Evolutionary conservation across 1,284 basidiomycete genomes (phyloP), one percentile per base, ranked within the genome.

Genomic region (Exobasidium cylindrosporum): DNA sequence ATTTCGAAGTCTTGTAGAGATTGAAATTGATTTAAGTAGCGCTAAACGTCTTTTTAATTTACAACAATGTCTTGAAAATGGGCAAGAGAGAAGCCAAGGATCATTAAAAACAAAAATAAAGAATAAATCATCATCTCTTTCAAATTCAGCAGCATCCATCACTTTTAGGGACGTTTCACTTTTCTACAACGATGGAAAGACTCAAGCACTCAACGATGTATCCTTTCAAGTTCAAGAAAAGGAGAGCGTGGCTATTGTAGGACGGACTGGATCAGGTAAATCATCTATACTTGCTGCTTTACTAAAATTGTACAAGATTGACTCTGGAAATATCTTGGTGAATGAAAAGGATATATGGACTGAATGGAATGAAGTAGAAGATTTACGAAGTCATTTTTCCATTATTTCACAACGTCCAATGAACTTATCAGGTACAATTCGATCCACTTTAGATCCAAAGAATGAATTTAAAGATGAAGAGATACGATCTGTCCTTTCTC

Each of bases 241-340:
- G 17, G 10, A 40, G 35, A 98, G 97, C 81, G 64, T 76, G 53
- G 73, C 74, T 62, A 66, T 65, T 66, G 62, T 78, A 90, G 94
- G 95, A 61, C 95, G 95, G 84, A 97, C 94, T 54, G 96, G 95
- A 69, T 85, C 98, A 49, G 96, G 95, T 81, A 98, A 98, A 85
- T 96, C 92, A 69, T 97, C 96, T 44, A 85, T 98, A 78, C 91
- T 98, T 82, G 97, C 97, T 86, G 97, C 95, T 55, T 92, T 98
- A 82, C 98, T 98, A 80, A 40, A 40, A 17, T 17, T 40, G 35
- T 40, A 40, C 35, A 40, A 17, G 17, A 40, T 40, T 10, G 17
- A 17, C 35, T 40, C 35, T 17, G 35, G 35, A 17, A 7, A 40
- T 17, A 40, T 40, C 35, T 17, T 10, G 17, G 35, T 40, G 17